Base-by-base conservation (phyloP, 192 early-diverging fungal species). In the Coemansia sp. region DNA sequence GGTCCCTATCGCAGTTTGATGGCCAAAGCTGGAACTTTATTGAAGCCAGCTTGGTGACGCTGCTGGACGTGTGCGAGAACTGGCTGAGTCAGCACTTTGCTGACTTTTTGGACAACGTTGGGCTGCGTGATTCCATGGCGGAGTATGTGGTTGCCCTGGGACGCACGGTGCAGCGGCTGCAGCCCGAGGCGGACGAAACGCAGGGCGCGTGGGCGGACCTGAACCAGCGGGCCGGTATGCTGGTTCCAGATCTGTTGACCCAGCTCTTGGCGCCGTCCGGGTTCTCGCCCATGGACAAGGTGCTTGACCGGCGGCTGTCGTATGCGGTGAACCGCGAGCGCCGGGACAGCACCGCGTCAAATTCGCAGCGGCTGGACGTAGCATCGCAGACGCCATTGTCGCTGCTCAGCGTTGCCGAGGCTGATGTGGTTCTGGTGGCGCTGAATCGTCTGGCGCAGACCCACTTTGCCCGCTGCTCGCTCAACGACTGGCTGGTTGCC, bases 81-180 rank as follows among this genome's bases (percentile, higher is more conserved):
- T 88, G 85, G 85, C 53, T 83, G 11, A 51, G 60, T 16, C 47
- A 70, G 22, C 76, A 80, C 52, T 75, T 78, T 54, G 57, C 66
- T 34, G 85, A 88, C 47, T 83, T 88, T 43, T 38, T 82, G 22
- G 81, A 88, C 45, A 74, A 80, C 40, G 38, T 75, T 11, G 53
- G 55, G n/a, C 51, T 81, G 39, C 76, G 75, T 38, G 69, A 76
- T 27, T 49, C 69, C 2, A 56, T 76, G 56, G 58, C 72, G 3
- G 65, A 62, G 45, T 75, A 73, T 38, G 37, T 76, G 32, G 38
- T 51, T 0, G 38, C 46, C 21, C 51, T 65, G 16, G 43, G 21
- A 13, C 19, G 20, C 7, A 27, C 51, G 3, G 29, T 64, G 12
- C 44, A 2, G 18, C n/a, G 23, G 37, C 46, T 30, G 52, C 41